A percentile compares a stretch with the other conserved stretches of the same genome.
phyloP scores from a whole-genome alignment of 805 yeast species.

The Candida ortonii region DNA sequence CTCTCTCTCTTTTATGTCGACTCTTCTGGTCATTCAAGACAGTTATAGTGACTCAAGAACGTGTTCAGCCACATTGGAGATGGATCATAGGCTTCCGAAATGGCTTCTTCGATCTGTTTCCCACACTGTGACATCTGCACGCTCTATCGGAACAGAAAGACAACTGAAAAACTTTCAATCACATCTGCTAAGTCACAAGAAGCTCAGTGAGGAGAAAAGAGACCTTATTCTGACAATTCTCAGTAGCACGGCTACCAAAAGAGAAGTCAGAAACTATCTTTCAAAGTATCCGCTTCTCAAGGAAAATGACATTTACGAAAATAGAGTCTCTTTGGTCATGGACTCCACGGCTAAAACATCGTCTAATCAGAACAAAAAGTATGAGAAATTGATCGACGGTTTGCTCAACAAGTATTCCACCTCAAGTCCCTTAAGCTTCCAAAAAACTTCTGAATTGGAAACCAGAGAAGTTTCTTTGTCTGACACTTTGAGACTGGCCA shows the following conservation, averaged over 20 bases:
- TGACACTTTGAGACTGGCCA: slow-evolving; percentile 49
- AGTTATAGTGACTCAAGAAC: too few relatives aligned
- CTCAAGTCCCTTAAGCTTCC: too few relatives aligned
- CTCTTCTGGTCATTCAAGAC: too few relatives aligned
- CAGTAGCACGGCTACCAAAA: slow-evolving; percentile 86
- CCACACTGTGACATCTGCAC: too few relatives aligned
- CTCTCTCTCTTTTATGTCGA: too few relatives aligned
- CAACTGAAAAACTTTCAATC: slow-evolving; percentile 25
- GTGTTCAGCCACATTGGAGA: too few relatives aligned
- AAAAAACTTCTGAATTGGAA: too few relatives aligned
- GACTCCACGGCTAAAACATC: slow-evolving; percentile 1
- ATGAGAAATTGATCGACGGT: slow-evolving; percentile 33
- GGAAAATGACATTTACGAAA: slow-evolving; percentile 32
- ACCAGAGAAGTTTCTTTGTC: slow-evolving; percentile 32
- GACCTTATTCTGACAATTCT: slow-evolving; percentile 81
- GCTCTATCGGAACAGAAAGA: too few relatives aligned
- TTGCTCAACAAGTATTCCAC: slow-evolving; percentile 23
- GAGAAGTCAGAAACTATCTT: slow-evolving; percentile 84
- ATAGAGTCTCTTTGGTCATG: slow-evolving; percentile 15
- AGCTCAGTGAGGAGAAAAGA: slow-evolving; percentile 47
- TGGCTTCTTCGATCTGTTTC: too few relatives aligned
- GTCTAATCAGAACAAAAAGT: slow-evolving; percentile 23
- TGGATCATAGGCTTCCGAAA: too few relatives aligned
- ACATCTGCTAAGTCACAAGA: slow-evolving; percentile 25
- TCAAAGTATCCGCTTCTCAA: slow-evolving; percentile 58